Conservation (phyloP, 768 basidiomycete genomes). For the Leucogyrophana mollusca region DNA sequence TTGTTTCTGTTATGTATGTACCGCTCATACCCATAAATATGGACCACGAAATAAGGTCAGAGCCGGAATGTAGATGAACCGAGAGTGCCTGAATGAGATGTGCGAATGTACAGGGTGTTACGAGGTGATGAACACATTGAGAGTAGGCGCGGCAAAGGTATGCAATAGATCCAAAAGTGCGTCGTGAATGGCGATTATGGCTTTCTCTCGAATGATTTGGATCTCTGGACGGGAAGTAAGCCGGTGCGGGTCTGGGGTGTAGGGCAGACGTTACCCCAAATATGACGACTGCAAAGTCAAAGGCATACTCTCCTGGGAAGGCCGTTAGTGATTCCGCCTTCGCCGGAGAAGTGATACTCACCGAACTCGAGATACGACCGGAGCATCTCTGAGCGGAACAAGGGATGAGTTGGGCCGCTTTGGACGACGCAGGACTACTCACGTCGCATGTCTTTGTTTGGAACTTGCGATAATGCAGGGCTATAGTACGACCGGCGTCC, state of each 20-base stretch:
- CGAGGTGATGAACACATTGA: neutral
- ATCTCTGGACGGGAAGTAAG: constrained; percentile 47
- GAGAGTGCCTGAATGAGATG: no score
- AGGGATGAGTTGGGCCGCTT: neutral
- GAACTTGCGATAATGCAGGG: constrained; percentile 70
- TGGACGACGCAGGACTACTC: constrained; percentile 30
- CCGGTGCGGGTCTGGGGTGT: no score
- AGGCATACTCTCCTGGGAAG: constrained; percentile 74
- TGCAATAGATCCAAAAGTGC: neutral
- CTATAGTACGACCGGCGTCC: constrained; percentile 34
- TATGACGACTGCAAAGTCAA: constrained; percentile 84
- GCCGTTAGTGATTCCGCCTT: constrained; percentile 9
- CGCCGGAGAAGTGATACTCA: constrained; percentile 30
- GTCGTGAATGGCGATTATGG: neutral
- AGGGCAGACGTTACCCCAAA: no score
- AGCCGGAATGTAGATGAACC: no score
- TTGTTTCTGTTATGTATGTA: no score
- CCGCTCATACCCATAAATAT: no score
- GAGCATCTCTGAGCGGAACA: constrained; percentile 53
- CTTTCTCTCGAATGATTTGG: constrained; percentile 67
- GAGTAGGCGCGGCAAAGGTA: neutral
- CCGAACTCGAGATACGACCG: constrained; percentile 80
- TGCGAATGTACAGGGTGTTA: no score
- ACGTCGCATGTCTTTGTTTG: constrained; percentile 90
- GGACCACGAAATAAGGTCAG: no score